Conservation (phyloP, 768 basidiomycete species). For the Rubroboletus satanas region DNA sequence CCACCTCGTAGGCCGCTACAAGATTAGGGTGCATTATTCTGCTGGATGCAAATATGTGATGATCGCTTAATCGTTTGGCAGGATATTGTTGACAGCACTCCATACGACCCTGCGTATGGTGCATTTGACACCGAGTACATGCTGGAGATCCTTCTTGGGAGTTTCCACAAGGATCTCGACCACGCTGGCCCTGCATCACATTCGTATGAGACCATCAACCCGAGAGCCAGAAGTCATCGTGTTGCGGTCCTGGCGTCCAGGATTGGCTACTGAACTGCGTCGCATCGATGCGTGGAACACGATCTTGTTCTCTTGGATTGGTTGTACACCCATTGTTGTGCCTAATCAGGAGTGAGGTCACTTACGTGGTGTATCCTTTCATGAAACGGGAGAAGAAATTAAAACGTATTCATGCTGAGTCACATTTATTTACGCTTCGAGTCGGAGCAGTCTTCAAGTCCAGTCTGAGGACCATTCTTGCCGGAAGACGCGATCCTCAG, state of each 20-base stretch:
- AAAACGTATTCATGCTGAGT: no score
- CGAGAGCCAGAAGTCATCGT: slow-evolving; percentile 12
- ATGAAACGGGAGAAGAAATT: no score
- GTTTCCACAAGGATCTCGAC: slow-evolving; percentile 20
- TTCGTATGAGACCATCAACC: slow-evolving; percentile 5
- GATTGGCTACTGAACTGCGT: slow-evolving; percentile 9
- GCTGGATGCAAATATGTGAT: background rate
- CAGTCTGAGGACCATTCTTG: no score
- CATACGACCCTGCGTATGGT: slow-evolving; percentile 32
- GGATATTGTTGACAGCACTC: slow-evolving; percentile 48
- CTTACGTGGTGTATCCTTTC: no score
- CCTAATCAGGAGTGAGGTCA: no score
- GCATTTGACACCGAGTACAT: slow-evolving; percentile 34
- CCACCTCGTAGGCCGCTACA: slow-evolving; percentile 30
- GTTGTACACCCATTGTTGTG: background rate
- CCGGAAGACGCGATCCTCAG: background rate
- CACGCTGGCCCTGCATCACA: background rate
- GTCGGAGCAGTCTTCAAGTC: no score
- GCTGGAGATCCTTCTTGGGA: slow-evolving; percentile 33
- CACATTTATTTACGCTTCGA: no score
- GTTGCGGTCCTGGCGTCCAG: slow-evolving; percentile 7
- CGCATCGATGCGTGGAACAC: background rate
- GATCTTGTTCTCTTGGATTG: background rate
- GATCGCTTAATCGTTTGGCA: slow-evolving; percentile 13
- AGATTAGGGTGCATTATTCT: slow-evolving; percentile 25